Base-by-base conservation (phyloP, 495 filamentous ascomycete species). In the Xylaria longipes region DNA sequence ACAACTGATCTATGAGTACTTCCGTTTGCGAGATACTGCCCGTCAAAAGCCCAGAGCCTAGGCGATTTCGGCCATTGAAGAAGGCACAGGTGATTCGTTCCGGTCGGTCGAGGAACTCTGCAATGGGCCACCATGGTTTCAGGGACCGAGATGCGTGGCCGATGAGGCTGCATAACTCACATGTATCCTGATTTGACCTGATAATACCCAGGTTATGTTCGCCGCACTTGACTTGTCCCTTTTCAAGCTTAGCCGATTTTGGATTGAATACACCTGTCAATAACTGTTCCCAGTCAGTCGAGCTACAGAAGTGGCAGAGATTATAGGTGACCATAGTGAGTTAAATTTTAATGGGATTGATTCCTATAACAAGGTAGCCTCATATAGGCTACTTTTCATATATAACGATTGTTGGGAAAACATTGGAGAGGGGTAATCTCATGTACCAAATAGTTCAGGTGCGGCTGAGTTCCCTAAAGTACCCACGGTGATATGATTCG, bases 171-270 rank as follows among this genome's bases (percentile, higher is more conserved):
- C 31, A 60, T 37, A 60, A 56, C 0, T 62, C 31, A 50, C 71
- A 75, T 20, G 48, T 56, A 6, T 31, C 17, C 9, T 70, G 17
- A 25, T 66, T 46, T n/a, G 65, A n/a, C 9, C 31, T 41, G 43
- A 74, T 61, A 3, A 20, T 17, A 12, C 64, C 69, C n/a, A 72
- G 72, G 25, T 72, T 74, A 54, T 72, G 72, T 41, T 74, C 72
- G 37, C 69, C 65, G 31, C 43, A 65, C 27, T 66, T 67, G 3
- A 70, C 14, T 17, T 62, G 20, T 29, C 61, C 70, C 22, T 57
- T 69, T 62, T 66, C 9, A 2, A 69, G 66, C 0, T 54, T 29
- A 27, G 50, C 43, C 15, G 69, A 70, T n/a, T 54, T 15, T 4
- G 45, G 41, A 58, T 72, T 67, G 62, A 70, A 75, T 57, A 41